Evolutionary conservation across 108 stramenopile genomes (phyloP).

Genomic region (Nitzschia putrida): DNA sequence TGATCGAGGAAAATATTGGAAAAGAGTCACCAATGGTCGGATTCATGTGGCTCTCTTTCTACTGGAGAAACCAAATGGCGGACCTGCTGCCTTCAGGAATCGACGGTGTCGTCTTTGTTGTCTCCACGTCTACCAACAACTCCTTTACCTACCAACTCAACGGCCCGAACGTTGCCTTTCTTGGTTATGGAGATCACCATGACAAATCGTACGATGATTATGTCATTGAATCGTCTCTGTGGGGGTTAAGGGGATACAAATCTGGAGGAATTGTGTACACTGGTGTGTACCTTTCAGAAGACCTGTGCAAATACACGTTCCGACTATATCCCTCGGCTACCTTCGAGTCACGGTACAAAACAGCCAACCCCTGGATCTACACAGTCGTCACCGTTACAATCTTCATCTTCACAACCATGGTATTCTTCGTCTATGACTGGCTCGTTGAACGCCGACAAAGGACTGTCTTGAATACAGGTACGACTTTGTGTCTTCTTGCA

Average conservation of each 20-base stretch:
- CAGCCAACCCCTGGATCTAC: conserved; percentile 21
- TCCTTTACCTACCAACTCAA: conserved; percentile 35
- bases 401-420: conserved; percentile 35
- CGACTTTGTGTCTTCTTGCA: too few species aligned
- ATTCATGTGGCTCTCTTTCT: too few species aligned
- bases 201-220: conserved; percentile 17
- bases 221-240: conserved; percentile 1
- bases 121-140: conserved; percentile 32
- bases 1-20: too few species aligned
- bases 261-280: not conserved
- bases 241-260: not conserved
- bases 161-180: conserved; percentile 21
- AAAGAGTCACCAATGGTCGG: too few species aligned
- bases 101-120: conserved; percentile 34
- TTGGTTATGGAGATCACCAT: conserved; percentile 34
- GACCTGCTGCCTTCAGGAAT: conserved; percentile 4
- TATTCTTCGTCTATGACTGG: conserved; percentile 28
- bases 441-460: conserved; percentile 36
- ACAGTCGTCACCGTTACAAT: conserved; percentile 40
- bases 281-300: not conserved
- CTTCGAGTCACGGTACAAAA: conserved; percentile 29
- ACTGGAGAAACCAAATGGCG: not conserved
- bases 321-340: conserved; percentile 51
- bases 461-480: conserved; percentile 22
- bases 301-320: conserved; percentile 14